These are phyloP conservation scores for Ambrosia trifida DNA, from an alignment of 129 eudicot species.

Conservation along the genomic window DNA sequence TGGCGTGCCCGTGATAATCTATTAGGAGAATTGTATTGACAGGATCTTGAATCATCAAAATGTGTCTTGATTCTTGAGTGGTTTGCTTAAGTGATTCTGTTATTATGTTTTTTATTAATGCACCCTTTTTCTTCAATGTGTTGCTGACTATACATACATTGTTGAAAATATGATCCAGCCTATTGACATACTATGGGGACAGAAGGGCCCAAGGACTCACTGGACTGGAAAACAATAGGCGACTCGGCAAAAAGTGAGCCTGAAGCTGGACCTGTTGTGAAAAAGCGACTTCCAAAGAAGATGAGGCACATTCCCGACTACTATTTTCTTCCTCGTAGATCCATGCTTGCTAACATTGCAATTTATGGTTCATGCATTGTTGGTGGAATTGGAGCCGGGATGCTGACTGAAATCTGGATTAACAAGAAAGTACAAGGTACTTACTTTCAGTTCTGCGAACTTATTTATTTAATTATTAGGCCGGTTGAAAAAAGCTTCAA, in stretches of 20 bases:
- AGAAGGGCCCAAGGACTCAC: slow-evolving; percentile 56
- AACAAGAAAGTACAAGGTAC: slow-evolving; percentile 89
- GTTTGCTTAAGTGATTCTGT: neutral
- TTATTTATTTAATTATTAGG: slow-evolving; percentile 5
- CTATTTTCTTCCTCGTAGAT: slow-evolving; percentile 87
- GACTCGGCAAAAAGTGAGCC: slow-evolving; percentile 37
- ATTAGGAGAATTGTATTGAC: neutral
- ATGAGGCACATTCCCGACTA: slow-evolving; percentile 73
- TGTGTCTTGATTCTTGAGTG: neutral
- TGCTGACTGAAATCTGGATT: slow-evolving; percentile 84
- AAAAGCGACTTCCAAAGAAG: slow-evolving; percentile 70
- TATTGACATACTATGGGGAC: slow-evolving; percentile 43
- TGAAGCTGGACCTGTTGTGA: slow-evolving; percentile 50
- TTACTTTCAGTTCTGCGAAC: slow-evolving; percentile 2
- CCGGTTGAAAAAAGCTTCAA: neutral
- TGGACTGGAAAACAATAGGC: slow-evolving; percentile 76
- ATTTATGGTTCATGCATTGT: slow-evolving; percentile 77
- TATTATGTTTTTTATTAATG: neutral
- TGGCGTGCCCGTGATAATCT: neutral
- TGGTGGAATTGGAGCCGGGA: slow-evolving; percentile 93
- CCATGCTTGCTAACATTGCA: slow-evolving; percentile 61
- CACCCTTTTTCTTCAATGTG: neutral
- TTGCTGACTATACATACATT: slow-evolving; percentile 21
- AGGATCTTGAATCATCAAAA: slow-evolving; percentile 1
- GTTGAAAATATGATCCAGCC: slow-evolving; percentile 8